Base-by-base conservation (phyloP, 306 rosid genomes). In the Senna siamea region DNA sequence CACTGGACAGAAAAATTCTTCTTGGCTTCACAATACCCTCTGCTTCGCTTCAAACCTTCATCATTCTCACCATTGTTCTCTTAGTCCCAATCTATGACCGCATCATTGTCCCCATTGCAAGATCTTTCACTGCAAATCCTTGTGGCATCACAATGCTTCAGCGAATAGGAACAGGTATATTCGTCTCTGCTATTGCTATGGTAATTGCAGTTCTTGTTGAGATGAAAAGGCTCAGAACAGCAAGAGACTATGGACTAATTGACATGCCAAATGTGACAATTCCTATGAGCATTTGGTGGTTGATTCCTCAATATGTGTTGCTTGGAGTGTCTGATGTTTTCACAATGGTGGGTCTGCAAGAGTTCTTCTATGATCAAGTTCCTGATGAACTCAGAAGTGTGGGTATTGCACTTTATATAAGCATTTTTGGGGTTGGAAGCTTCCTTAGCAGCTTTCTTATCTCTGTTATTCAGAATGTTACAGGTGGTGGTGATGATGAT, bases 201-300 rank as follows among this genome's bases (percentile, higher is more conserved):
- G 71, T 76, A 28, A 3, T 78, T 60, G 92, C 96, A 47, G 93
- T 90, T 11, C 18, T 76, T 20, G 79, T 82, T 6, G 96, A 90
- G 76, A 80, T 22, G 12, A 82, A 69, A 74, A 83, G 96, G 77
- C 81, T 88, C 11, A 32, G 74, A 78, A 88, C 72, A 30, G 96
- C 89, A 19, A 9, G 50, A 75, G 88, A 88, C 43, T 66, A 70
- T 69, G 87, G 72, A 5, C 77, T 87, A 34, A 76, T 88, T 62
- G 87, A 88, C 72, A 53, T 13, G 32, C 89, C 97, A 1, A 74
- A 79, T 64, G 80, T 57, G 40, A 88, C 76, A 0, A 22, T 86
- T 64, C 93, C 90, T 7, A 83, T 91, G 89, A 88, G 89, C 44
- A 64, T 91, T 46, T 85, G 92, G 93, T 88, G 97, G 92, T 61